A percentile compares a stretch with the other conserved stretches of the same genome.
Evolutionary conservation across 306 rosid species (phyloP).

Genomic region (Carpinus viminea): DNA sequence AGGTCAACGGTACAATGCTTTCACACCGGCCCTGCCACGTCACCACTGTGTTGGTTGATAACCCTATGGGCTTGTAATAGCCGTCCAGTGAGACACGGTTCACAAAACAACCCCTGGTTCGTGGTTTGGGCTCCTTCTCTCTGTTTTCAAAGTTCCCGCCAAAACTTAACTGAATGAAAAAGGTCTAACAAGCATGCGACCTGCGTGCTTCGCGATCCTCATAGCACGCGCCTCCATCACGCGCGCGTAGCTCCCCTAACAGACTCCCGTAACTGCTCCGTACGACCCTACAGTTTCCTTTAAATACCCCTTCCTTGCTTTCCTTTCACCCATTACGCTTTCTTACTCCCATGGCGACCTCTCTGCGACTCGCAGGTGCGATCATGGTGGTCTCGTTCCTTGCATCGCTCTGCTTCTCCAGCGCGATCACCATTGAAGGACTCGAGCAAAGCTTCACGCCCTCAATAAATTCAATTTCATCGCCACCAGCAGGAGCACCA

Average conservation of each 20-base stretch:
- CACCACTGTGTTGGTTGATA: too few relatives aligned
- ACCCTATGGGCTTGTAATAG: neutral
- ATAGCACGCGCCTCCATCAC: conserved; percentile 25
- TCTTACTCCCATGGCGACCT: conserved; percentile 40
- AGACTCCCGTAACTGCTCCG: conserved; percentile 21
- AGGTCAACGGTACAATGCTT: too few relatives aligned
- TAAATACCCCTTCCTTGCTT: conserved; percentile 20
- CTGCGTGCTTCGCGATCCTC: neutral
- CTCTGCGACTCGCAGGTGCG: conserved; percentile 26
- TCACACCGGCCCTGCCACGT: too few relatives aligned
- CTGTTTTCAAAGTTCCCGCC: conserved; percentile 13
- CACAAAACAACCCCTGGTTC: neutral
- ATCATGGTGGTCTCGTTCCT: conserved; percentile 19
- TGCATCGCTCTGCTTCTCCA: conserved; percentile 22
- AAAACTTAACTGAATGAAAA: neutral
- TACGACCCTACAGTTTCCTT: neutral
- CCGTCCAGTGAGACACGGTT: neutral
- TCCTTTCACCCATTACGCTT: conserved; percentile 14
- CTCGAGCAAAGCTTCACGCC: conserved; percentile 32
- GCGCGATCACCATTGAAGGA: conserved; percentile 34
- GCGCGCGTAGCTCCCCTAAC: conserved; percentile 28
- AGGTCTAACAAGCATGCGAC: conserved; percentile 24
- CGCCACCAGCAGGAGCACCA: neutral
- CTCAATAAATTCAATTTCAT: neutral
- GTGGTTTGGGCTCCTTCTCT: neutral